These are phyloP conservation scores for Pelargonium myrrhifolium DNA, from an alignment of 441 rosid genomes.

Conservation along the genomic window DNA sequence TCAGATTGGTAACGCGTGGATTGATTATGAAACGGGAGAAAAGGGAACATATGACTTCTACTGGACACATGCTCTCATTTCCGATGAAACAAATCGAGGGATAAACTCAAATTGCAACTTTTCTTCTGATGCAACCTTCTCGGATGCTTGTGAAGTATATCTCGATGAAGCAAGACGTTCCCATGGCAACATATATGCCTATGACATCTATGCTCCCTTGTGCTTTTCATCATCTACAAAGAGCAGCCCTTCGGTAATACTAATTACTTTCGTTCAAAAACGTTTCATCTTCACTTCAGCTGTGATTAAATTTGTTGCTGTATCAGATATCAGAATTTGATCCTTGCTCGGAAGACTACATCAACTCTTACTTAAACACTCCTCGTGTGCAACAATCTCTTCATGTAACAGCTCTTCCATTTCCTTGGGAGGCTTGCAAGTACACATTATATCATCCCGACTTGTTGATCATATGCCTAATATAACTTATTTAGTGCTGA, in stretches of 20 bases:
- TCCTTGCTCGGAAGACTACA: slow-evolving; percentile 17
- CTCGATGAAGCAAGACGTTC: neutral
- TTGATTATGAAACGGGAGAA: neutral
- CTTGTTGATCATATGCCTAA: neutral
- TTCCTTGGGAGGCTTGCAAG: slow-evolving; percentile 17
- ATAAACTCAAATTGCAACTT: slow-evolving; percentile 11
- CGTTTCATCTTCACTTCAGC: neutral
- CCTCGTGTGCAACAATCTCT: slow-evolving; percentile 23
- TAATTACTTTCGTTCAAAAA: neutral
- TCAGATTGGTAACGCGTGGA: slow-evolving; percentile 19
- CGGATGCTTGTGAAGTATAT: neutral
- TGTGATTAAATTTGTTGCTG: neutral
- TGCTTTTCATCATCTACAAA: neutral
- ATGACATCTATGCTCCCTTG: slow-evolving; percentile 12
- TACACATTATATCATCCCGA: neutral
- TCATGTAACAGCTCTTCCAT: slow-evolving; percentile 20
- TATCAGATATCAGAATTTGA: slow-evolving; percentile 4
- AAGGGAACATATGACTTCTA: slow-evolving; percentile 13
- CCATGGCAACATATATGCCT: neutral
- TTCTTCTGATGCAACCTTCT: neutral
- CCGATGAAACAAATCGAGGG: neutral
- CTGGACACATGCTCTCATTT: slow-evolving; percentile 18
- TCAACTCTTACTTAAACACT: slow-evolving; percentile 15
- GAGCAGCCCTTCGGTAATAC: neutral
- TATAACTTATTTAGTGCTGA: too few relatives aligned